Evolutionary conservation across 495 filamentous ascomycete genomes (phyloP).

Genomic region (Aeminium ludgeri): DNA sequence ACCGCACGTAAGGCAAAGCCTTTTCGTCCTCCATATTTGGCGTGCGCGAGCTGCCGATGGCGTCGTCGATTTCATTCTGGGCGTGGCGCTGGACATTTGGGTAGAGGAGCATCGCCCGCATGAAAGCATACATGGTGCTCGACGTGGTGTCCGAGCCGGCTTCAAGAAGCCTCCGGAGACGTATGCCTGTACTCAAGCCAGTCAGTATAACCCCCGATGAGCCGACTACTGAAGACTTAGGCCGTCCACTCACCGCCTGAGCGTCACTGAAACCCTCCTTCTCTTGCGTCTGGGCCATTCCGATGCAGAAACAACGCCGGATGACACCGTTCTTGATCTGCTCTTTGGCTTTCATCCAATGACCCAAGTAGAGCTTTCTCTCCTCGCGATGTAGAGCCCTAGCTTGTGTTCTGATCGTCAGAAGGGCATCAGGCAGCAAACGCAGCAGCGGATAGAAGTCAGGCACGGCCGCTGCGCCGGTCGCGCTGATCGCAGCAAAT

Average conservation of each 20-base stretch:
- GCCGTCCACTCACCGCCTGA: constrained; percentile 7
- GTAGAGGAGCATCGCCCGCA: constrained; percentile 29
- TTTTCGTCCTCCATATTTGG: constrained; percentile 10
- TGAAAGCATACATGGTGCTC: constrained; percentile 23
- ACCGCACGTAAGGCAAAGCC: constrained; percentile 10
- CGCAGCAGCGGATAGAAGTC: constrained; percentile 32
- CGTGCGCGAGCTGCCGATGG: constrained; percentile 10
- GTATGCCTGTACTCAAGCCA: not conserved
- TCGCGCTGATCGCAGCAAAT: constrained; percentile 31
- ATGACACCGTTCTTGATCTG: constrained; percentile 17
- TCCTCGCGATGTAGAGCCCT: constrained; percentile 26
- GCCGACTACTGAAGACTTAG: not conserved
- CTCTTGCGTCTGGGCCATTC: constrained; percentile 27
- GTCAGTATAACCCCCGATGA: not conserved
- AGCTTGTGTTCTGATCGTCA: constrained; percentile 26
- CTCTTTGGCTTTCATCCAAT: constrained; percentile 13
- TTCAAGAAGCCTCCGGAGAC: constrained; percentile 24
- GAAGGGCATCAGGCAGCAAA: constrained; percentile 26
- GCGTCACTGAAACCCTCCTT: constrained; percentile 23
- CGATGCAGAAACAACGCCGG: constrained; percentile 30
- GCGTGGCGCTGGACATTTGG: constrained; percentile 26
- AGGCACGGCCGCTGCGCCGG: constrained; percentile 33
- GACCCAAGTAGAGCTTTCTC: constrained; percentile 19
- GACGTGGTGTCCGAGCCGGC: constrained; percentile 34
- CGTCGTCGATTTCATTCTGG: constrained; percentile 20